Base-by-base conservation (phyloP, 768 basidiomycete species). In the Trametes elegans region DNA sequence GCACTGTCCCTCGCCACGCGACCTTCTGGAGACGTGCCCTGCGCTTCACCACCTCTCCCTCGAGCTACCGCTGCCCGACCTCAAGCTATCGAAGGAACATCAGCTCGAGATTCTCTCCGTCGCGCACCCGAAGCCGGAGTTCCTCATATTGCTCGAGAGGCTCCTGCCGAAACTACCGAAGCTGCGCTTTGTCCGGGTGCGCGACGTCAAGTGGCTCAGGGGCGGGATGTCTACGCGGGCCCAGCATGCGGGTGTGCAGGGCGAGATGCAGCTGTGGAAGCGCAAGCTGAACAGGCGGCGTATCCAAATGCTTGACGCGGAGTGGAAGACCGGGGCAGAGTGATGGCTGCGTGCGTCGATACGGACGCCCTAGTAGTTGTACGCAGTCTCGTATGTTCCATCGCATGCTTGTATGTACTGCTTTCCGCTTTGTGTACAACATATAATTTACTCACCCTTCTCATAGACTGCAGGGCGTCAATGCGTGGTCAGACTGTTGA, bases 211-310 rank as follows among this genome's bases (percentile, higher is more conserved):
- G 28, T 92, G 90, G 88, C 69, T 92, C 31, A 72, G 84, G 49
- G 78, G 76, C 47, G 90, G 88, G 0, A 78, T 91, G 68, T 82
- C 78, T 7, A 71, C 70, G 0, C 75, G 78, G 55, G 90, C 90
- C 23, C 83, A 81, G 59, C 82, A 79, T 58, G 80, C 90, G 7
- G 90, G 90, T 7, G 79, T 90, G 13, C 90, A 91, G 69, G 90
- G 89, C 38, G 87, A 90, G 66, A 85, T 93, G 82, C 73, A 76
- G 59, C 79, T 83, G 53, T 93, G 90, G 90, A 77, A 76, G 56
- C 76, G 79, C 42, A 78, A 85, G 48, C 73, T 93, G 28, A 72
- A 71, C 10, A 74, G 82, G 51, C 74, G 79, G 62, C 74, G 80
- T 1, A 78, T 93, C 42, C 75, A 77, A 19, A 70, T 93, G 26